These are phyloP conservation scores for Phytophthora chlamydospora DNA, from an alignment of 352 stramenopile species.

Conservation along the genomic window DNA sequence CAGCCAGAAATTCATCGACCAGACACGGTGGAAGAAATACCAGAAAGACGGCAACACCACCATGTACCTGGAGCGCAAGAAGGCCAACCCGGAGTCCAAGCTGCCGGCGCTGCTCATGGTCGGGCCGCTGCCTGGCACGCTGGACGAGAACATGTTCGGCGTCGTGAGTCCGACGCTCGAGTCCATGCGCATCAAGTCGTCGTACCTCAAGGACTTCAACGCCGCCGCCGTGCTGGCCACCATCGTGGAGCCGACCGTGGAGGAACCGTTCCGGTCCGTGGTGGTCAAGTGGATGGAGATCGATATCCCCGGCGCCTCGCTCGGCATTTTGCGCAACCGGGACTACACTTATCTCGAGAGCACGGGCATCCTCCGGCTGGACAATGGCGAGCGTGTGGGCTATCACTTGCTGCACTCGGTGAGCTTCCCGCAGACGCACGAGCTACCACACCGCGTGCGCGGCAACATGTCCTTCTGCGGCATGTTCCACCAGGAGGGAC, in stretches of 20 bases:
- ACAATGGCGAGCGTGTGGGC: slow-evolving; percentile 29
- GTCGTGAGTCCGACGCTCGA: slow-evolving; percentile 39
- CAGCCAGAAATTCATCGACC: slow-evolving; percentile 29
- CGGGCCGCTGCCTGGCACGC: slow-evolving; percentile 29
- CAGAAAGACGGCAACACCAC: slow-evolving; percentile 20
- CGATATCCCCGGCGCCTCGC: slow-evolving; percentile 23
- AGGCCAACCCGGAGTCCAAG: slow-evolving; percentile 24
- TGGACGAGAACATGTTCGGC: slow-evolving; percentile 56
- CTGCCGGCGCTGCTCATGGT: slow-evolving; percentile 36
- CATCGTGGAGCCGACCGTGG: slow-evolving; percentile 45
- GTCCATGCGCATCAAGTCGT: slow-evolving; percentile 40
- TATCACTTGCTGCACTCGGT: slow-evolving; percentile 39
- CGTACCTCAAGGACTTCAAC: slow-evolving; percentile 35
- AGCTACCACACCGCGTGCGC: slow-evolving; percentile 31
- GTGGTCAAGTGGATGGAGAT: slow-evolving; percentile 50
- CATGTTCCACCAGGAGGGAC: slow-evolving; percentile 35
- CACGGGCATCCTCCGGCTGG: slow-evolving; percentile 24
- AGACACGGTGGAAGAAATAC: slow-evolving; percentile 29
- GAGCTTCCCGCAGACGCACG: slow-evolving; percentile 32
- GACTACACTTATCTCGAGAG: slow-evolving; percentile 38
- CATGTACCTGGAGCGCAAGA: slow-evolving; percentile 30
- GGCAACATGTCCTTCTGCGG: slow-evolving; percentile 54
- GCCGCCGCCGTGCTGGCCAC: slow-evolving; percentile 52
- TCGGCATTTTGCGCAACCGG: slow-evolving; percentile 31
- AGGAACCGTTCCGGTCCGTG: slow-evolving; percentile 49